Conservation (phyloP, 371 early-diverging fungal species). For the Actinomortierella wolfii region DNA sequence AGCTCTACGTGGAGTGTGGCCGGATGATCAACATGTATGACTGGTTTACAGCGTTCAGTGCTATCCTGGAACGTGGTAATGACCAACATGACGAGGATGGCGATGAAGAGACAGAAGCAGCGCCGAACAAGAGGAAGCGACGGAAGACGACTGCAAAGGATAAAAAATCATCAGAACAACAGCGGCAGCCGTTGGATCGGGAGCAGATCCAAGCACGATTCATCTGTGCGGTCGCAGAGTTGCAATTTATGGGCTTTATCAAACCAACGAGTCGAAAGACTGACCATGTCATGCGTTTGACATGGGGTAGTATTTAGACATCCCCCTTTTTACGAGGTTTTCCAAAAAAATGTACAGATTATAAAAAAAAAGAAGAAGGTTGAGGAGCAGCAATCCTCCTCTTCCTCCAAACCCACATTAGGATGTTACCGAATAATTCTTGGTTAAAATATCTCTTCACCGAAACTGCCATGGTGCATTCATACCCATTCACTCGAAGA, state of each 20-base stretch:
- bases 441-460: too few species aligned
- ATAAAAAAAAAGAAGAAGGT: neutral
- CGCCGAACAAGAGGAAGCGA: neutral
- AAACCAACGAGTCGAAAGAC: constrained; percentile 88
- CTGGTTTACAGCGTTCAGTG: constrained; percentile 85
- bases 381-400: too few species aligned
- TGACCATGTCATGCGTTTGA: constrained; percentile 88
- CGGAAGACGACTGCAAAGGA: too few species aligned
- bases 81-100: constrained; percentile 17
- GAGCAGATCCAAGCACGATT: constrained; percentile 73
- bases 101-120: constrained; percentile 36
- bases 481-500: neutral
- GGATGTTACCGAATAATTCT: too few species aligned
- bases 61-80: constrained; percentile 58
- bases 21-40: constrained; percentile 92
- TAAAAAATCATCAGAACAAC: neutral
- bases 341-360: constrained; percentile 1
- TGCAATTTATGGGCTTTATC: constrained; percentile 89
- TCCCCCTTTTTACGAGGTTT: constrained; percentile 1
- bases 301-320: constrained; percentile 74
- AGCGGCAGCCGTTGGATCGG: constrained; percentile 15
- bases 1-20: constrained; percentile 90
- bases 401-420: too few species aligned
- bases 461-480: too few species aligned
- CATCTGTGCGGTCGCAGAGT: constrained; percentile 78